phyloP scores from a whole-genome alignment of 768 basidiomycete genomes.

The Chalciporus chontae region DNA sequence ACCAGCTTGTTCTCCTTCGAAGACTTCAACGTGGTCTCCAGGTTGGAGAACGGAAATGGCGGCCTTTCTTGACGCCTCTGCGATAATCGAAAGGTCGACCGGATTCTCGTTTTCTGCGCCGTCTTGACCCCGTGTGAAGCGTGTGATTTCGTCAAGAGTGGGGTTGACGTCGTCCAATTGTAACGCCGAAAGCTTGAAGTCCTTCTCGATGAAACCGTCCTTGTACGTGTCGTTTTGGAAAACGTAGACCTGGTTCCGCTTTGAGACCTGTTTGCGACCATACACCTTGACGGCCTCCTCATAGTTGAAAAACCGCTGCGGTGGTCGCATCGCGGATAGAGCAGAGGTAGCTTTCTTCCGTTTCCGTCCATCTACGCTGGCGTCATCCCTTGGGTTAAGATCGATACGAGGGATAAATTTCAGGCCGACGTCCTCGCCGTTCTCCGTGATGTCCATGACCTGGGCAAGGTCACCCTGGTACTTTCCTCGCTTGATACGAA shows the following conservation, averaged over 20 bases:
- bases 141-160: slow-evolving; percentile 93
- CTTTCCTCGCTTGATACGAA: slow-evolving; percentile 89
- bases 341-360: slow-evolving; percentile 61
- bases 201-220: slow-evolving; percentile 95
- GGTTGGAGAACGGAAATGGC: slow-evolving; percentile 95
- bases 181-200: slow-evolving; percentile 78
- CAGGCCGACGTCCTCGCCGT: slow-evolving; percentile 87
- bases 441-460: slow-evolving; percentile 90
- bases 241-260: slow-evolving; percentile 71
- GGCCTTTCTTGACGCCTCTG: slow-evolving; percentile 86
- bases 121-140: slow-evolving; percentile 77
- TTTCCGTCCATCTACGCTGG: slow-evolving; percentile 65
- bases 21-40: slow-evolving; percentile 96
- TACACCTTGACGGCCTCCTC: slow-evolving; percentile 90
- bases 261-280: slow-evolving; percentile 71
- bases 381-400: slow-evolving; percentile 83
- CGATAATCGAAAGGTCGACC: slow-evolving; percentile 89
- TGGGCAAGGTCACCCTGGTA: slow-evolving; percentile 95
- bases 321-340: slow-evolving; percentile 68
- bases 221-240: slow-evolving; percentile 94
- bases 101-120: slow-evolving; percentile 60
- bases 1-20: slow-evolving; percentile 94
- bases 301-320: slow-evolving; percentile 89
- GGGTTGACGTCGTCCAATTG: slow-evolving; percentile 89
- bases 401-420: slow-evolving; percentile 98